These are phyloP conservation scores for Xylariomycetidae sp. DNA, from an alignment of 2,329 filamentous ascomycete species.

Conservation along the genomic window DNA sequence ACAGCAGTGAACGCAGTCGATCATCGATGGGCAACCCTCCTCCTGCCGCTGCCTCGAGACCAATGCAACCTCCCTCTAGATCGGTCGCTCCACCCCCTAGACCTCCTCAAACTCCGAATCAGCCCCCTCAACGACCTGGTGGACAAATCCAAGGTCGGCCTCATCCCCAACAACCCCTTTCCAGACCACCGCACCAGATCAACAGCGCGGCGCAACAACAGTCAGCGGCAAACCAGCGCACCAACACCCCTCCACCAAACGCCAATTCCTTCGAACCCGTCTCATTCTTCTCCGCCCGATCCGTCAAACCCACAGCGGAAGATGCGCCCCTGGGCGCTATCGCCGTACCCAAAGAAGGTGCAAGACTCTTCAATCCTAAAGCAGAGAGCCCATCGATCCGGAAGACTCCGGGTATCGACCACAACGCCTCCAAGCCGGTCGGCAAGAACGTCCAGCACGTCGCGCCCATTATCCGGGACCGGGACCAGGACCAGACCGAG, in stretches of 20 bases:
- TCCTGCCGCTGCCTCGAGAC: constrained; percentile 3
- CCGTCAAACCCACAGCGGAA: constrained; percentile 53
- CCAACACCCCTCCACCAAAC: constrained; percentile 28
- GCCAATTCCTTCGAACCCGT: constrained; percentile 36
- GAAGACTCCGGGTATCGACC: constrained; percentile 84
- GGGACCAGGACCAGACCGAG: constrained; percentile 24
- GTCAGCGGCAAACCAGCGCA: constrained; percentile 17
- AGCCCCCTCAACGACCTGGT: constrained; percentile 21
- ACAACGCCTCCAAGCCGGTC: constrained; percentile 70
- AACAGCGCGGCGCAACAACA: constrained; percentile 19
- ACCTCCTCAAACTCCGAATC: constrained; percentile 33
- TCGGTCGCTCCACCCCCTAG: constrained; percentile 27
- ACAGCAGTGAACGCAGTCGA: constrained; percentile 20
- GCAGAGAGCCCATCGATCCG: constrained; percentile 80
- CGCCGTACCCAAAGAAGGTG: constrained; percentile 38
- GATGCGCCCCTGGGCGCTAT: constrained; percentile 36
- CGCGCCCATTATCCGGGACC: constrained; percentile 30
- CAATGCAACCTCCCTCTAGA: constrained; percentile 35
- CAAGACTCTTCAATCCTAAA: constrained; percentile 65
- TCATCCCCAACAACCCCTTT: constrained; percentile 17
- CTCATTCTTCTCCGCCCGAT: constrained; percentile 68
- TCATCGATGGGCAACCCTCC: constrained; percentile 18
- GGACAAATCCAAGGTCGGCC: constrained; percentile 19
- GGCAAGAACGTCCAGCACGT: constrained; percentile 52
- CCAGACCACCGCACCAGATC: constrained; percentile 14